Evolutionary conservation across 352 stramenopile species (phyloP), one percentile per base, ranked within the genome.

Genomic region (Lagenidium giganteum): DNA sequence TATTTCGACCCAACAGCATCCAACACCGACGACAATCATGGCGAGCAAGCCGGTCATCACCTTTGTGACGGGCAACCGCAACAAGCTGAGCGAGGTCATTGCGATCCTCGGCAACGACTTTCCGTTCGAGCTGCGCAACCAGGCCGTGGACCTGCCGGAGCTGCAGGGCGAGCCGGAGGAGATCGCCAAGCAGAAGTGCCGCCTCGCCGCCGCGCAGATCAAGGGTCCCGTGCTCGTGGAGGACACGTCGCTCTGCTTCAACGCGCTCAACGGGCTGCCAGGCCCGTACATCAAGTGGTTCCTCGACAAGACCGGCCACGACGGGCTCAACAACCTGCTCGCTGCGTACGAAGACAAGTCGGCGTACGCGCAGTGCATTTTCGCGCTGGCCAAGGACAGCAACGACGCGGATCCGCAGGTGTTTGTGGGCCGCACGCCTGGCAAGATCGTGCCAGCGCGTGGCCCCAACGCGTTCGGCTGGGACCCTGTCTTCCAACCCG

Each of bases 201-300:
- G 57, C 8, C 65, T 97, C 16, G 96, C 96, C 9, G 79, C 86
- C 16, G 54, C 90, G 46, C 50, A 93, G 56, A 67, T 96, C 32
- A 50, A 79, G 25, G 93, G 95, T 8, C 67, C 93, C 5, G 91
- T 97, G 35, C 84, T 98, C 27, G 94, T 97, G 20, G 96, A 98
- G 67, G 96, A 99, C 70, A 98, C 94, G 28, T 96, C 84, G 37
- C 70, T 99, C 5, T 98, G 95, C 73, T 98, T 98, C 67, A 97
- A 97, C 57, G 95, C 94, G 38, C 76, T 99, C 5, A 62, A 84
- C 29, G 95, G 87, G 0, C 80, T 99, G 1, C 96, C 96, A 0
- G 95, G 96, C 0, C 91, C 94, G 20, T 99, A 99, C 71, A 96
- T 98, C 54, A 99, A 98, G 73, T 98, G 95, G 93, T 99, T 99